Evolutionary conservation across 306 rosid genomes (phyloP), one percentile per base, ranked within the genome.

Genomic region (Canavalia gladiata): DNA sequence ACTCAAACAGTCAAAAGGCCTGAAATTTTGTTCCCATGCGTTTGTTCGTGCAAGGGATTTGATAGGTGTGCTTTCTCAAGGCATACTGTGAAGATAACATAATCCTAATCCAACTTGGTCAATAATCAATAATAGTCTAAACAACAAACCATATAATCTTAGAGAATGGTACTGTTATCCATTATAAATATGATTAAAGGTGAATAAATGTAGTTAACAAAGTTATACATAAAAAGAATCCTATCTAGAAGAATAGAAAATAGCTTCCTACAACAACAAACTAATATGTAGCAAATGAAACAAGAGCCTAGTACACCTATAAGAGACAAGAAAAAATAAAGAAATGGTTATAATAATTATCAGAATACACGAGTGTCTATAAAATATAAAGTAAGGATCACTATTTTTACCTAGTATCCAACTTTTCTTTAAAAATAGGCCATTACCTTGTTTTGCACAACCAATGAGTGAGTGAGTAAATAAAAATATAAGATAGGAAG

Each of bases 291-390:
- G 34, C 66, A 62, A n/a, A 51, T 35, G 49, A 74, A 79, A 80
- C 84, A 84, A 63, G 55, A 46, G 80, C 42, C 72, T 54, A 6
- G 66, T 69, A 84, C 85, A 84, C 45, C 41, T 3, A 76, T 6
- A 68, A 70, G 58, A 69, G 88, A 81, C 85, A 80, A 85, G n/a
- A 66, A 69, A 62, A 52, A 4, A 63, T 28, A 58, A 74, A 68
- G 70, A 79, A 50, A 67, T 39, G 1, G 31, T n/a, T n/a, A 56
- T 37, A 78, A 28, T 29, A 55, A 64, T 39, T 35, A 55, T 34
- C 60, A 10, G 5, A 60, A 56, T 18, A 31, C 54, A 43, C 9
- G 9, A 33, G 52, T 51, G 75, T 12, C 50, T n/a, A 31, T 35
- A 50, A 57, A 30, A 41, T 2, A 59, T 70, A 76, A 68, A 71